Percentiles rank a stretch among this genome's conserved stretches.
Evolutionary conservation across 371 early-diverging fungal species (phyloP).

Genomic region (Apophysomyces elegans): DNA sequence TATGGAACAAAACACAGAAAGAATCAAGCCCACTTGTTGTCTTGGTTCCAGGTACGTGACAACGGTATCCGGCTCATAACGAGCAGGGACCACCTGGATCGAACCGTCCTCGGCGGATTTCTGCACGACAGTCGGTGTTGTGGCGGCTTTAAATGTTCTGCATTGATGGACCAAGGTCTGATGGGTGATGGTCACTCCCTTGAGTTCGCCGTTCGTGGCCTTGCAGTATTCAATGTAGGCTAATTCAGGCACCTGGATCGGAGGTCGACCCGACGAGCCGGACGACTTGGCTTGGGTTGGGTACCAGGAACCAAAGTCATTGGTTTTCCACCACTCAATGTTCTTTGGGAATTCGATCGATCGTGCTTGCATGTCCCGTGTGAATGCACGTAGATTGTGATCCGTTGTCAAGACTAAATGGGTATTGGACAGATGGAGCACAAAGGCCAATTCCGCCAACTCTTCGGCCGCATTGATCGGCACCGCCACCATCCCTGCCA

Average conservation of each 20-base stretch:
- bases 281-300: constrained; percentile 43
- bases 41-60: constrained; percentile 80
- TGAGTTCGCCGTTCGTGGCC: constrained; percentile 80
- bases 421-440: constrained; percentile 69
- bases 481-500: constrained; percentile 83
- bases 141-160: constrained; percentile 32
- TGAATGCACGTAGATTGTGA: constrained; percentile 71
- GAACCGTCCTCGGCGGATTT: constrained; percentile 1
- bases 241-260: constrained; percentile 57
- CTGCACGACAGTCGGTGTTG: constrained; percentile 26
- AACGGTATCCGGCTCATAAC: constrained; percentile 48
- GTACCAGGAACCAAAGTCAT: constrained; percentile 68
- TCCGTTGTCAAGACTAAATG: constrained; percentile 82
- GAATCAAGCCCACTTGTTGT: constrained; percentile 79
- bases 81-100: background rate
- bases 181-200: constrained; percentile 84
- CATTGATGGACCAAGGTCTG: constrained; percentile 79
- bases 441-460: constrained; percentile 75
- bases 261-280: constrained; percentile 29
- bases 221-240: constrained; percentile 90
- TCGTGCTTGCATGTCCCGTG: constrained; percentile 65
- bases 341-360: constrained; percentile 65
- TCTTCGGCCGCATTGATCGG: constrained; percentile 84
- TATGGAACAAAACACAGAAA: constrained; percentile 70
- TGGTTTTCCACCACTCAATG: constrained; percentile 81